Evolutionary conservation across 805 yeast species (phyloP), one percentile per base, ranked within the genome.

Genomic region (Nakazawaea holstii): DNA sequence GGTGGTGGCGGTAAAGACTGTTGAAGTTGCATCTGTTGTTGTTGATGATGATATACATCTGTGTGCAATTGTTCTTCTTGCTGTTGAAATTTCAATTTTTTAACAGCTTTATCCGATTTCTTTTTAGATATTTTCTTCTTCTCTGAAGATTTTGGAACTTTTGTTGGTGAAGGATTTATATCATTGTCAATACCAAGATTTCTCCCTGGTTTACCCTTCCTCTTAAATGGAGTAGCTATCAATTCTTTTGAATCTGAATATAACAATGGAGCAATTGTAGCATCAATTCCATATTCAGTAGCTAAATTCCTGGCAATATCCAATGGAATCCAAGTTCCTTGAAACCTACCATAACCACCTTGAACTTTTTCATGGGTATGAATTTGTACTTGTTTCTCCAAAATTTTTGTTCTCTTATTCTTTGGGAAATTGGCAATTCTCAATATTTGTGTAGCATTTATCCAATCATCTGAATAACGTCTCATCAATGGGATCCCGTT

Each of bases 391-490:
- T 87, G 94, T 54, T 75, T 79, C 58, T 87, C 94, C 51, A 87
- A 66, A 39, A 87, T 77, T 57, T 85, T 79, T 2, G 94, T 86
- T 62, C 95, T 67, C 58, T 82, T 84, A 1, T 91, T 86, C 64
- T 87, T 87, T 38, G 88, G 85, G 57, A 82, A 83, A 51, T 83
- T 79, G 33, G 91, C 90, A 50, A 86, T 80, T 60, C 87, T 86
- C 55, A 87, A 69, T 33, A 86, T 82, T 60, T 87, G 95, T 0
- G 95, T 87, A 20, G 90, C 89, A 59, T 87, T 87, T 46, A 94
- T 89, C 98, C 98, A 94, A 56, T 91, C 87, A 62, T 94, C 99
- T 43, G 77, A 73, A 51, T 87, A 82, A 49, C 98, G 74, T 57
- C 98, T 79, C 98, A 94, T 94, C 45, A 87, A 75, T 26, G 89